Base-by-base conservation (phyloP, 495 filamentous ascomycete species). In the Bathelium albidoporum region DNA sequence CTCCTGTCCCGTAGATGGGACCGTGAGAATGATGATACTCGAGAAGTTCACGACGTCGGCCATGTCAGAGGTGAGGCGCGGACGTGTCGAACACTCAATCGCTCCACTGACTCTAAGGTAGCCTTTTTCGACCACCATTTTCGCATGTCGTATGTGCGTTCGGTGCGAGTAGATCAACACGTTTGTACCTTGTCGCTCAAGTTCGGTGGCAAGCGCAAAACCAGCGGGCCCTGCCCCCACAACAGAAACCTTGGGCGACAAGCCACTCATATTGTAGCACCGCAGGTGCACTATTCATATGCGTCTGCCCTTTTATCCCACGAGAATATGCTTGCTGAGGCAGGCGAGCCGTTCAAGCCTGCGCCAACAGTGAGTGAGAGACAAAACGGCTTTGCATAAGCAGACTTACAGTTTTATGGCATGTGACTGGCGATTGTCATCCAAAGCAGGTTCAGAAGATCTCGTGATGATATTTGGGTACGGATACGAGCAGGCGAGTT, bases 1-100 rank as follows among this genome's bases (percentile, higher is more conserved):
- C 18, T 49, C 44, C 44, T 49, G 44, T 49, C 44, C 44, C 11
- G 44, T 49, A 49, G 44, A 49, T 16, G 44, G 44, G 18, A 49
- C 44, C 5, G 44, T 49, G 5, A 49, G 44, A 5, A 49, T 49
- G 11, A 49, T 49, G 44, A 49, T 69, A 67, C 81, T 78, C 24
- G 67, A 70, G 43, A 72, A 67, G 65, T 81, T 78, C 72, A 82
- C 77, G 41, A 82, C 70, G 64, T 82, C 78, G 44, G 71, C 68
- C 31, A 76, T 64, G 14, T 76, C 75, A 4, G 73, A 73, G 24
- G 71, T 73, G 18, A 78, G 5, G 5, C 11, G 44, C 44, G 20
- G 44, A 16, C 5, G 5, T 20, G 44, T 49, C 14, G 44, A 49
- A 5, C 44, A 10, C 18, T 49, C 11, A 16, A 49, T 5, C 20